Evolutionary conservation across 345 rosid species (phyloP).

Genomic region (Firmiana major): DNA sequence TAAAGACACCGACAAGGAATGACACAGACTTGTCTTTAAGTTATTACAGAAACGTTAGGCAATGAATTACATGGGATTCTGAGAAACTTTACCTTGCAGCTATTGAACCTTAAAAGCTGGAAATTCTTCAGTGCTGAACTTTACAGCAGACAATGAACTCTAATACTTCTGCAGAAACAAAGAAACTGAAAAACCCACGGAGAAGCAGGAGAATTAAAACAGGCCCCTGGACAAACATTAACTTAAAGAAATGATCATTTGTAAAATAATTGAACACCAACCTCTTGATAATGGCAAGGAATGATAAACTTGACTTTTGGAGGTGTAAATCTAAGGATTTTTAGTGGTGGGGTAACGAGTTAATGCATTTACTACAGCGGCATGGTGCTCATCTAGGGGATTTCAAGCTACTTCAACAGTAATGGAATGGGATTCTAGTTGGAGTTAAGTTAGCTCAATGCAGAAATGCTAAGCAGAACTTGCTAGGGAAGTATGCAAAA

Average conservation of each 20-base stretch:
- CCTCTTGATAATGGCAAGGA: neutral
- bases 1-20: neutral
- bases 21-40: neutral
- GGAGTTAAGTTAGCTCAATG: neutral
- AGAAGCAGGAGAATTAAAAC: neutral
- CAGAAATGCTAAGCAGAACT: too few relatives aligned
- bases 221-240: neutral
- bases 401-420: neutral
- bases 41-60: too few relatives aligned
- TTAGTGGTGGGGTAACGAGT: neutral
- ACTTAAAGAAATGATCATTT: neutral
- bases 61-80: too few relatives aligned
- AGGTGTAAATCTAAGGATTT: neutral
- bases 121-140: neutral
- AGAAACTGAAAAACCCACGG: neutral
- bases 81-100: neutral
- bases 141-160: neutral
- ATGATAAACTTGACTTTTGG: neutral
- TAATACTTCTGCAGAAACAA: neutral
- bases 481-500: neutral
- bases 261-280: neutral
- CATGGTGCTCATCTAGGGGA: neutral
- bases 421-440: constrained; percentile 4
- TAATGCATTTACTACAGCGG: neutral
- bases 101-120: neutral